Base-by-base conservation (phyloP, 2,329 filamentous ascomycete species). In the Fusarium sp. region DNA sequence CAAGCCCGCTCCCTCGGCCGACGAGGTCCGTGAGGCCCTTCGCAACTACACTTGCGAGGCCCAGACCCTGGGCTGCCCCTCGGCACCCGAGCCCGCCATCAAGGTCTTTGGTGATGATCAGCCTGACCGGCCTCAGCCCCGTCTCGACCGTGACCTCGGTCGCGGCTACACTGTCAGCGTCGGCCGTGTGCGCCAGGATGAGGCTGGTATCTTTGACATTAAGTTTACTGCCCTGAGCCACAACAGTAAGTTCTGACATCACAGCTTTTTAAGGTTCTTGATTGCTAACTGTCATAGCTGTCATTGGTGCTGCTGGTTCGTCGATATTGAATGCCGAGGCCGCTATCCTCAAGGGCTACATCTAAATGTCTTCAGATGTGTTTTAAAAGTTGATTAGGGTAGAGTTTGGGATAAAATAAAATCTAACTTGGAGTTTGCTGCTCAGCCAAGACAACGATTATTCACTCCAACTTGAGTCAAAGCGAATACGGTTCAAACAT, bases 291-390 rank as follows among this genome's bases (percentile, higher is more conserved):
- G 10, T 50, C 29, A 18, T 64, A 91, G 92, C 96, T 71, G 93
- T 99, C 65, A 96, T 99, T 81, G 96, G 96, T 75, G 96, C 96
- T 35, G 95, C 96, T n/a, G 96, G 96, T 13, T 97, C 94, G 2
- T 97, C 94, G 35, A 98, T 98, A 84, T 84, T 98, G 77, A 98
- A 98, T 79, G 95, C 95, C 31, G 96, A 98, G 83, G 94, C 95
- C 31, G 94, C 95, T 27, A 92, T 98, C 13, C 89, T 98, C 75
- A 97, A 97, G 87, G 96, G 95, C 6, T 94, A 92, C 79, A 88
- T 95, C 73, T 95, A 87, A 82, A 61, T 13, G 31, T n/a, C n/a
- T 29, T 20, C 7, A 20, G 20, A 37, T 29, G 34, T 59, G 67
- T 54, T 56, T 56, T 34, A 60, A 64, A 67, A 62, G n/a, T 35